Base-by-base conservation (phyloP, 2,329 filamentous ascomycete genomes). In the Fusarium redolens region DNA sequence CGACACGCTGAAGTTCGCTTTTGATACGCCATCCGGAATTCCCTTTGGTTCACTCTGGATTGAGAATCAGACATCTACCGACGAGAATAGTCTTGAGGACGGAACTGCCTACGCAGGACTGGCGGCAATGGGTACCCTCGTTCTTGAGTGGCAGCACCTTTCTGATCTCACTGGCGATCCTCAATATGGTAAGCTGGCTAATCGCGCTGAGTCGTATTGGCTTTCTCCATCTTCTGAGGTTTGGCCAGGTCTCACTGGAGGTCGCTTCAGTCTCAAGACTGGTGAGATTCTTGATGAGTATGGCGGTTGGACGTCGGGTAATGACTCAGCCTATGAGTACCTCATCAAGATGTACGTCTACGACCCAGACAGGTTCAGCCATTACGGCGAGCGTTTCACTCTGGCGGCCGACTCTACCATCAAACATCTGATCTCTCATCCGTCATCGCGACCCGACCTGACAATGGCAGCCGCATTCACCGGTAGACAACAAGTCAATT, bases 381-480 rank as follows among this genome's bases (percentile, higher is more conserved):
- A 65, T n/a, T 71, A 71, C 11, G 66, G 61, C 3, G 50, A 70
- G n/a, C 47, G 58, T 14, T 73, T 75, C 17, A 89, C 92, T 73
- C 86, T 90, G 14, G 86, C 88, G 0, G 88, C 88, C 1, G 88
- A 88, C 47, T 68, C 64, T 6, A 69, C 64, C 17, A 69, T 69
- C 20, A 37, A 43, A 8, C 51, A 69, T 25, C 4, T 69, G 1
- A 25, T 69, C 6, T 81, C 90, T 57, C 82, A 93, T 71, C 82
- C 94, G 7, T 86, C 95, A 61, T 95, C 91, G 82, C 88, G 91
- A 3, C 93, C 92, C 1, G 90, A 93, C 86, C 86, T 89, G 2
- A 88, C 89, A 0, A 82, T 86, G 7, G 85, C 87, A 48, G 84
- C 86, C 5, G 88, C 94, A 67, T 89, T 95, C 5, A 85, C 94